Evolutionary conservation across 2,329 filamentous ascomycete species (phyloP).

Genomic region (Colletotrichum liaoningense): DNA sequence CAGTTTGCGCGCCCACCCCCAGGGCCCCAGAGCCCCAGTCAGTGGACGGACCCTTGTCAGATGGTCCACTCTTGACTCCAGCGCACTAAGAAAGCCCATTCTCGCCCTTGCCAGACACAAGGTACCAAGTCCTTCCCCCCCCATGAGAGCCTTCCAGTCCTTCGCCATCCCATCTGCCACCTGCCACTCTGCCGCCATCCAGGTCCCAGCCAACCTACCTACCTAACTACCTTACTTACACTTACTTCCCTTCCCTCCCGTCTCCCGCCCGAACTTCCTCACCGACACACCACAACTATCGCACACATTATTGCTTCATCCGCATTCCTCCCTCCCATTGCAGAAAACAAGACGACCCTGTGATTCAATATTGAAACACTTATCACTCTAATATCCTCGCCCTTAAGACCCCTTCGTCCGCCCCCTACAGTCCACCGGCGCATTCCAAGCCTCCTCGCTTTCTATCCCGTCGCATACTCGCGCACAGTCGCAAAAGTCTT

Average conservation of each 20-base stretch:
- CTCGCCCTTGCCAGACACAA: constrained; percentile 9
- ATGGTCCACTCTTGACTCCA: constrained; percentile 2
- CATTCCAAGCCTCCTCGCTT: constrained; percentile 25
- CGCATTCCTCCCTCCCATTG: constrained; percentile 18
- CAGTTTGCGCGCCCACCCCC: constrained; percentile 22
- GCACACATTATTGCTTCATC: constrained; percentile 8
- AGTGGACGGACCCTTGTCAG: constrained; percentile 32
- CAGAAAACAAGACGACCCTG: constrained; percentile 4
- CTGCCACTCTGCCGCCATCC: constrained; percentile 34
- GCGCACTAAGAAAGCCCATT: constrained; percentile 4
- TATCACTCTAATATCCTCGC: constrained; percentile 11
- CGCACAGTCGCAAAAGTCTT: constrained; percentile 17
- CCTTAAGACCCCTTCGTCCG: constrained; percentile 22
- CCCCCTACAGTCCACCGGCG: constrained; percentile 14
- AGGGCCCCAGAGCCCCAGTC: background rate
- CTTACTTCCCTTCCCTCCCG: constrained; percentile 31
- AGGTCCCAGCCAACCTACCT: constrained; percentile 33
- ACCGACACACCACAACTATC: constrained; percentile 26
- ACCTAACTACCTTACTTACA: background rate
- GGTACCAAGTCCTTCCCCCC: background rate
- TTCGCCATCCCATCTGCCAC: constrained; percentile 29
- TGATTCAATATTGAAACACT: constrained; percentile 5
- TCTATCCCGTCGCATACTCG: constrained; percentile 29
- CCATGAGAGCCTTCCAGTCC: background rate
- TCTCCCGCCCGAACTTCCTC: constrained; percentile 18